phyloP scores from a whole-genome alignment of 176 grass and related monocot genomes.

The Carex parvula region DNA sequence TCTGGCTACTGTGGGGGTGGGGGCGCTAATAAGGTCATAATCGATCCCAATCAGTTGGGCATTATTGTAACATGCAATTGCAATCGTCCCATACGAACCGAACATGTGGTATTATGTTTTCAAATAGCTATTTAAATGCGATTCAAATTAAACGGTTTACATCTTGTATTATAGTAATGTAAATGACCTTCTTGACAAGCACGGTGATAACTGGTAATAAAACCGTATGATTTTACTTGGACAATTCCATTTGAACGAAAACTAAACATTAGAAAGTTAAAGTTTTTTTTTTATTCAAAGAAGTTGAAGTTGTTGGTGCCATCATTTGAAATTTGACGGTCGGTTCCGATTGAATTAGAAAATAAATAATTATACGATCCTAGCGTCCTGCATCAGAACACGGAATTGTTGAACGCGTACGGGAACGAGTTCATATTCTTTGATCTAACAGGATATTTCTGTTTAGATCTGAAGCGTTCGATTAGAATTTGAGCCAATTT shows the following conservation, averaged over 20 bases:
- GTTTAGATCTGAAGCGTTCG: too few relatives aligned
- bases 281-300: not conserved
- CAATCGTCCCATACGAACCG: not conserved
- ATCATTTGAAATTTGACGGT: not conserved
- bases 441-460: too few relatives aligned
- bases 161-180: not conserved
- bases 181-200: not conserved
- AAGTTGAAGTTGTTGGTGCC: not conserved
- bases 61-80: not conserved
- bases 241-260: not conserved
- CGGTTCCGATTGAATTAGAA: not conserved
- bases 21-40: not conserved
- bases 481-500: too few relatives aligned
- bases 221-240: not conserved
- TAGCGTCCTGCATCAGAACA: not conserved
- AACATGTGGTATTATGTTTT: not conserved
- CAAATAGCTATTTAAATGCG: not conserved
- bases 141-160: not conserved
- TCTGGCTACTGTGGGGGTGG: not conserved
- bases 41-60: too few relatives aligned
- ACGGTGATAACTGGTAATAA: not conserved
- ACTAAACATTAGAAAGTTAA: not conserved
- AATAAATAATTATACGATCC: not conserved
- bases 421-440: too few relatives aligned
- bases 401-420: not conserved